phyloP scores from a whole-genome alignment of 371 early-diverging fungal species.

The Phascolomyces articulosus region DNA sequence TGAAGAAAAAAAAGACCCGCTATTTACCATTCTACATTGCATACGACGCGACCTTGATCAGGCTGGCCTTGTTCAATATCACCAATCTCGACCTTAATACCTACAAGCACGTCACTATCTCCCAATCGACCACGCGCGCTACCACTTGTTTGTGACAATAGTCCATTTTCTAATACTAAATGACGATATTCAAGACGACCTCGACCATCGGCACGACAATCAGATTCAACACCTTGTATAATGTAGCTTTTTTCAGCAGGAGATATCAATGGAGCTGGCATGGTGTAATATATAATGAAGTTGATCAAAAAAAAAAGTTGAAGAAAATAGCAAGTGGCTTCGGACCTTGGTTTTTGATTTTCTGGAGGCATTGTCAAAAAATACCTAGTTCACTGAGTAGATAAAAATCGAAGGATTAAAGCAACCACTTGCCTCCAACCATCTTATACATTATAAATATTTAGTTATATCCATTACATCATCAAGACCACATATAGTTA shows the following conservation, averaged over 20 bases:
- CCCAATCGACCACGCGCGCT: conserved; percentile 82
- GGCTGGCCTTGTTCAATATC: conserved; percentile 61
- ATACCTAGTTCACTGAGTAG: too few relatives aligned
- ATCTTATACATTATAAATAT: too few relatives aligned
- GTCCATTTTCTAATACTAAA: conserved; percentile 75
- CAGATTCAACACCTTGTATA: conserved; percentile 76
- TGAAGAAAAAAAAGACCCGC: not conserved
- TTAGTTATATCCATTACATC: too few relatives aligned
- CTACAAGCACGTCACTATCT: conserved; percentile 88
- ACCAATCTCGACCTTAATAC: conserved; percentile 91
- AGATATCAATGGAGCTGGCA: conserved; percentile 63
- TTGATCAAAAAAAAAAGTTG: too few relatives aligned
- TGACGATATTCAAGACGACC: conserved; percentile 77
- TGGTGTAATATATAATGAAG: conserved; percentile 6
- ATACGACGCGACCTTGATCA: conserved; percentile 72
- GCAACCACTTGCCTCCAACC: too few relatives aligned
- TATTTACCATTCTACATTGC: conserved; percentile 83
- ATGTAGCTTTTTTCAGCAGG: conserved; percentile 86
- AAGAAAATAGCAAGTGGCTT: too few relatives aligned
- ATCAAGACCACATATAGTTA: too few relatives aligned
- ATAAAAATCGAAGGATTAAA: too few relatives aligned
- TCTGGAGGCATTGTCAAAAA: too few relatives aligned
- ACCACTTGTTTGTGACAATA: conserved; percentile 89
- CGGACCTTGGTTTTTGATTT: too few relatives aligned
- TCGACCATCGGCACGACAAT: conserved; percentile 91